Evolutionary conservation across 148 eudicot genomes (phyloP), one percentile per base, ranked within the genome.

Genomic region (Limonium bicolor): DNA sequence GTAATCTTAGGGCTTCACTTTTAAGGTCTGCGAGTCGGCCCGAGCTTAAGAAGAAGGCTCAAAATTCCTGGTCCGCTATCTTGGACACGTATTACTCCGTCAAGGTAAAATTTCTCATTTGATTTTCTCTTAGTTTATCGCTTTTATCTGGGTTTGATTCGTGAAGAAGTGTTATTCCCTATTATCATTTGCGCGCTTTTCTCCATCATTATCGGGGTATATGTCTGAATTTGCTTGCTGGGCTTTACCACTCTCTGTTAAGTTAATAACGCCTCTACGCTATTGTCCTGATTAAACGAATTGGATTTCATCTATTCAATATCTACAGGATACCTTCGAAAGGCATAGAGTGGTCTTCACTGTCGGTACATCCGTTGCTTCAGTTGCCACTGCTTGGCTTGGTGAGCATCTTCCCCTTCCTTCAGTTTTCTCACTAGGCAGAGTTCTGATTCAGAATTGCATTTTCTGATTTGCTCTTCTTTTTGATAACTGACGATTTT

Each of bases 331-430:
- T 31, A 77, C 70, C 14, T 90, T 90, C 65, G 97, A 90, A 77
- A 68, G 85, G 78, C 97, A 90, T 52, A 80, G 51, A 59, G 87
- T 90, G 55, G 93, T 84, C 3, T 80, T 90, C 52, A 90, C 97
- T n/a, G 51, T 90, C 32, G 55, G 63, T 27, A 90, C 93, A 28
- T 90, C 97, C 35, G 50, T 80, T 16, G 95, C 95, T 31, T 90
- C 97, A 6, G 72, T 84, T 54, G 80, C 58, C 43, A 80, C 87
- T 25, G 97, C 95, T 13, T 90, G 78, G 81, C 60, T 66, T 24
- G 97, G 97, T 86, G 44, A 48, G 73, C 59, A 20, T 13, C 2
- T 15, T 59, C 6, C 48, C 13, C 2, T 39, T 17, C 21, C 43
- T 39, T 39, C n/a, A n/a, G n/a, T n/a, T n/a, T n/a, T n/a, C n/a